Base-by-base conservation (phyloP, 495 filamentous ascomycete genomes). In the Pyronema omphalodes region DNA sequence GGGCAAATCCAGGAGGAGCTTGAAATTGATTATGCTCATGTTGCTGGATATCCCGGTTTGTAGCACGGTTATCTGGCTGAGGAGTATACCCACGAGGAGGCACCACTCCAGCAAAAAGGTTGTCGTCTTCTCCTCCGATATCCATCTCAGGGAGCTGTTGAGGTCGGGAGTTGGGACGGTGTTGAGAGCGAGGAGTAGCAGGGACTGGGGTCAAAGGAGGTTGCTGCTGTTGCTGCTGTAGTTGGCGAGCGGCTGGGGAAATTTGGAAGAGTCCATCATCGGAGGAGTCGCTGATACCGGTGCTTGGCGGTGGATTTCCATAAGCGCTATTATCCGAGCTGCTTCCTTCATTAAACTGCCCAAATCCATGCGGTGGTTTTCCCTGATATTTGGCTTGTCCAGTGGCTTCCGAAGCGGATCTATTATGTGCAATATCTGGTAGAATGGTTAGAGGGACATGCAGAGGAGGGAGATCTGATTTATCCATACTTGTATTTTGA, bases 321-420 rank as follows among this genome's bases (percentile, higher is more conserved):
- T 43, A 51, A 12, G 11, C 11, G 11, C 19, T 12, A 47, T 47
- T 47, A 18, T 23, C 18, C 9, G 19, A 11, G 9, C 44, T 18
- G 9, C 12, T 17, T 41, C 11, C 11, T 12, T 7, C 39, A 17
- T 12, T 12, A 15, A 3, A 15, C 17, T 47, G 44, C 18, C 44
- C 44, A 29, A 29, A 29, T 5, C 23, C 23, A 29, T 29, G 1
- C 23, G 23, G 23, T 5, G 23, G 23, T 29, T 43, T 43, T 2
- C 57, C 56, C 23, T 55, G 58, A 41, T 64, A 61, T 18, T 60
- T 52, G 55, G 56, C 53, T 51, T 61, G 64, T 19, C 62, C 70
- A 19, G 66, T 66, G 8, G 68, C 68, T 48, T 84, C 81, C 6
- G 81, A 78, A 37, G 71, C 63, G 41, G 75, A 78, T 54, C 70